Evolutionary conservation across 2,329 filamentous ascomycete genomes (phyloP), one percentile per base, ranked within the genome.

Genomic region (Verticillium longisporum): DNA sequence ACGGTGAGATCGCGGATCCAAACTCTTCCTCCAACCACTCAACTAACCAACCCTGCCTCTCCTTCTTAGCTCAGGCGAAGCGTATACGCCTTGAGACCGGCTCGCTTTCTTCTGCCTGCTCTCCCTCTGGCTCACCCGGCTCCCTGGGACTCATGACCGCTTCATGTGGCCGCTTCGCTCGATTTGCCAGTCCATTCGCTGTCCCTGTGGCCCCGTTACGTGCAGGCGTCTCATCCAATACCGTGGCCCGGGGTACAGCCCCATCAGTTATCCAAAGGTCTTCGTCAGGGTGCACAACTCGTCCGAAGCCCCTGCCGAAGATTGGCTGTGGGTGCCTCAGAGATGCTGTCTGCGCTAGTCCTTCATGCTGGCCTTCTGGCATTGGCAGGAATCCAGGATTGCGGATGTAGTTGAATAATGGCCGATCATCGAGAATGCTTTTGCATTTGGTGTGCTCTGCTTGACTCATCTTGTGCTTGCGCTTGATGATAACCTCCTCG

Each of bases 401-500:
- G 61, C 78, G 73, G 50, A 88, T 84, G 84, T 84, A 88, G 62
- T 84, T 78, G 66, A 83, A 85, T 57, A 88, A 82, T 0, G 77
- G 76, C 26, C 75, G 71, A 66, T 87, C 82, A 62, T 87, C 84
- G 5, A 87, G 69, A n/a, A 87, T 79, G 5, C 76, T 78, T 66
- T 82, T 85, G 64, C 80, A 79, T 59, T 77, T 78, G 56, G 78
- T 77, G 63, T 86, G 83, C 67, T 88, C 85, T 2, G 82, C 81
- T 61, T 86, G 85, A 0, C 88, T 90, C 90, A 97, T 94, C 37
- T 86, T 80, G 65, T 86, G 83, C 55, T 90, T 82, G 4, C 91
- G 84, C 62, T 88, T 81, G 5, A 96, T 78, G 68, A 98, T 94
- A 15, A 88, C 84, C 71, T 97, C 91, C 69, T 97, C 94, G 10